Base-by-base conservation (phyloP, 75 land plant species). In the Ceratopteris richardii region DNA sequence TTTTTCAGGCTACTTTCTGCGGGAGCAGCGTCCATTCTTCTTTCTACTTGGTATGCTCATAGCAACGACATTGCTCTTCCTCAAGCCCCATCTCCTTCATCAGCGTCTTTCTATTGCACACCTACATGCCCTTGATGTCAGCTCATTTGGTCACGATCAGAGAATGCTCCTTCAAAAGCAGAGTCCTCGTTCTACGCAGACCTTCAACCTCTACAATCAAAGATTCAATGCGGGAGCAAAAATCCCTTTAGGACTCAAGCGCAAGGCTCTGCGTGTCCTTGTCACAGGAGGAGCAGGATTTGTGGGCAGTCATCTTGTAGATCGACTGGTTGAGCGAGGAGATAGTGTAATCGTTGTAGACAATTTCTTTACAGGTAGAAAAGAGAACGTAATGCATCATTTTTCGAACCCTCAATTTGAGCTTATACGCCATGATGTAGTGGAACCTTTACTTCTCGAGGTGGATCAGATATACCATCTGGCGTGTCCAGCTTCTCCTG, bases 301-400 rank as follows among this genome's bases (percentile, higher is more conserved):
- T n/a, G n/a, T n/a, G n/a, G n/a, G n/a, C n/a, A n/a, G 74, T 21
- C 74, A 71, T 59, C 58, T 71, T 37, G 74, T 71, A 56, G 74
- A 71, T 51, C 24, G 52, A 69, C 50, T 71, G 29, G 65, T 71
- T 19, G 74, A 27, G 31, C 29, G 69, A 0, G 74, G 74, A 13
- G 69, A 71, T 46, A 71, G 56, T 21, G 74, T 71, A 9, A 71
- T 71, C 16, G 74, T 71, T 37, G 69, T 71, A 41, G 74, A 71
- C 46, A 71, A 71, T 31, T 71, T 70, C 53, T 70, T 71, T 42
- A 71, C 74, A 9, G 74, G 74, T 0, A 29, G 74, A 36, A 71
- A 71, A 43, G 74, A 71, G 62, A 71, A 71, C 58, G 69, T 71
- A 62, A 57, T 57, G 61, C 68, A 65, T 33, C 74, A 71, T 46